A percentile compares a stretch with the other conserved stretches of the same genome.
phyloP scores from a whole-genome alignment of 2,329 filamentous ascomycete species.

The Cytospora piceae region DNA sequence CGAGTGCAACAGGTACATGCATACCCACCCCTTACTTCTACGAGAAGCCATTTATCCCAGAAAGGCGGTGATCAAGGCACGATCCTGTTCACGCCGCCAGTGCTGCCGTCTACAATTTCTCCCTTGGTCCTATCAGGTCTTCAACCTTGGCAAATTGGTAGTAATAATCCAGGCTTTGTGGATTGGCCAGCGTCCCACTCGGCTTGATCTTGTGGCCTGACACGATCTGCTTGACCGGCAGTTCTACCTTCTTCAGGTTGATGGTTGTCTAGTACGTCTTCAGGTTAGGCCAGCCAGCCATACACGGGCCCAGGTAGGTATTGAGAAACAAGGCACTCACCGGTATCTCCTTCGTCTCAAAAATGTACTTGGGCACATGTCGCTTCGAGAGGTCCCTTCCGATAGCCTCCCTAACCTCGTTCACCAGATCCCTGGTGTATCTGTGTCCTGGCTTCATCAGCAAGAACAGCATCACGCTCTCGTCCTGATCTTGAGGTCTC shows the following conservation, averaged over 20 bases:
- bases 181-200: conserved; percentile 77
- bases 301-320: background rate
- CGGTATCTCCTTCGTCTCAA: conserved; percentile 80
- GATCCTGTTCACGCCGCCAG: background rate
- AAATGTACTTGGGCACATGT: conserved; percentile 78
- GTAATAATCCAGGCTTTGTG: conserved; percentile 74
- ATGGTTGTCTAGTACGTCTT: conserved; percentile 65
- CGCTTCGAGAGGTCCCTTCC: conserved; percentile 67
- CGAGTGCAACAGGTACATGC: background rate
- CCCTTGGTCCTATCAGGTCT: conserved; percentile 53
- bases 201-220: conserved; percentile 74
- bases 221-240: conserved; percentile 84
- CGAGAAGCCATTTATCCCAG: background rate
- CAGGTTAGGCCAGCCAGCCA: background rate
- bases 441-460: conserved; percentile 59
- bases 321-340: conserved; percentile 51
- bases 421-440: conserved; percentile 60
- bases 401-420: conserved; percentile 67
- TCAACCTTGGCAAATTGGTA: conserved; percentile 79
- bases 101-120: conserved; percentile 50
- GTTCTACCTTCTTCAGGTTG: conserved; percentile 83
- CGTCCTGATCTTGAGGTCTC: conserved; percentile 58
- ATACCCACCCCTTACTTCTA: background rate
- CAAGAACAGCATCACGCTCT: conserved; percentile 59
- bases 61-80: background rate